A percentile compares a stretch with the other conserved stretches of the same genome.
Conservation (phyloP, 208 protist species). For the Trypanosoma congolense region DNA sequence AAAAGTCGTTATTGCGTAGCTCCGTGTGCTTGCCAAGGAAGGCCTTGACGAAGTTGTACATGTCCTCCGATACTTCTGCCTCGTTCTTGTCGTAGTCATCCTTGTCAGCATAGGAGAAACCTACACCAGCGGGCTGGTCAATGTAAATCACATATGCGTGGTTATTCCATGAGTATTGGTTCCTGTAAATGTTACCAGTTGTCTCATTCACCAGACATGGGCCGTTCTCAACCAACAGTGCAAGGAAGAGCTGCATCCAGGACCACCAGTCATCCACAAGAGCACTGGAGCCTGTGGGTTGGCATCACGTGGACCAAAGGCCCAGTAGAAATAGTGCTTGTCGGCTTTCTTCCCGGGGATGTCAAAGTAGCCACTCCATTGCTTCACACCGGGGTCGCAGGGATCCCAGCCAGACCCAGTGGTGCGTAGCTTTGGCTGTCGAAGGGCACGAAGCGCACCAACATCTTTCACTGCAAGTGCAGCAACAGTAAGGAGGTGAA, state of each 20-base stretch:
- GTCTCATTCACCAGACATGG: slow-evolving; percentile 70
- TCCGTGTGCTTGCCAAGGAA: slow-evolving; percentile 56
- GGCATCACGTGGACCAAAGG: slow-evolving; percentile 54
- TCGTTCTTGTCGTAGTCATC: slow-evolving; percentile 65
- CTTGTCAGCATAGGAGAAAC: slow-evolving; percentile 69
- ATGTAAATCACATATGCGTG: slow-evolving; percentile 86
- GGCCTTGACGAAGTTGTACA: slow-evolving; percentile 79
- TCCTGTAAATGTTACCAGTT: slow-evolving; percentile 26
- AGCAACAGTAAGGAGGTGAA: background rate
- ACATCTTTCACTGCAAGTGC: background rate
- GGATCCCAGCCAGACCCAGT: slow-evolving; percentile 24
- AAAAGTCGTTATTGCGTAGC: slow-evolving; percentile 53
- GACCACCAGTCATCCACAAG: slow-evolving; percentile 89
- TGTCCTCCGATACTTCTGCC: slow-evolving; percentile 69
- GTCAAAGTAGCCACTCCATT: slow-evolving; percentile 75
- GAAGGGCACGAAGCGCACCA: slow-evolving; percentile 3
- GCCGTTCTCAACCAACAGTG: slow-evolving; percentile 70
- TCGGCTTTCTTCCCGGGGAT: slow-evolving; percentile 36
- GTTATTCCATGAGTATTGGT: slow-evolving; percentile 79
- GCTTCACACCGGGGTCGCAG: slow-evolving; percentile 45
- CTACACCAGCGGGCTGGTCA: slow-evolving; percentile 86
- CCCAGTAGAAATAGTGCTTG: slow-evolving; percentile 90
- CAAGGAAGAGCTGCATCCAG: slow-evolving; percentile 74
- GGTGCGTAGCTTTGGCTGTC: background rate
- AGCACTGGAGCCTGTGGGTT: slow-evolving; percentile 65